Evolutionary conservation across 2,329 filamentous ascomycete genomes (phyloP), one percentile per base, ranked within the genome.

Genomic region (Fusarium proliferatum): DNA sequence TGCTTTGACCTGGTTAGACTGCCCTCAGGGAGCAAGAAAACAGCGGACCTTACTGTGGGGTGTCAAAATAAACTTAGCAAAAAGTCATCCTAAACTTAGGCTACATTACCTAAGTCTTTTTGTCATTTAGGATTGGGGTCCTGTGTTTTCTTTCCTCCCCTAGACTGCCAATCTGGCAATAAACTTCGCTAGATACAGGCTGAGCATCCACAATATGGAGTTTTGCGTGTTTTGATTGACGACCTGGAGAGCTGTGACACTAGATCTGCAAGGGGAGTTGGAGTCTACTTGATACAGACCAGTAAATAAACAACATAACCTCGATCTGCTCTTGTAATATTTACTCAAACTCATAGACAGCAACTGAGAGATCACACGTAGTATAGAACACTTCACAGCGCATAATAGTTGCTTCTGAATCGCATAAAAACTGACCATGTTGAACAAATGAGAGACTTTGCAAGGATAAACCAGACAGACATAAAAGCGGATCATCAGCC

Each of bases 401-500:
- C 71, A 74, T 72, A 53, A 58, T 34, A 57, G 43, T 26, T 52
- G 60, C 58, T 49, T 62, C 33, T 64, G 49, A 57, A 62, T 45
- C 45, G 64, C 58, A 64, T 56, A 63, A 60, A 33, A 67, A 48
- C 59, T 41, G 57, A 39, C 39, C 34, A 57, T 67, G 65, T 72
- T 59, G 52, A 64, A 61, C 61, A 64, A 72, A 67, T 65, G 49
- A 61, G 61, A 71, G 61, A 61, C 61, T 62, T 48, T 48, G 61
- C 72, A 76, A 64, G 72, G 75, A 75, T 58, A 56, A 73, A 69
- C 63, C 42, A 59, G 45, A 43, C 23, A 57, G 45, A 43, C 38
- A 67, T 33, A 63, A 77, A 73, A 67, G 68, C 34, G 76, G 76
- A 30, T 4, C 57, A 10, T 15, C 13, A 33, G 58, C 30, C 26